Conservation (phyloP, 1,139 yeast genomes). For the Geotrichum reessii region DNA sequence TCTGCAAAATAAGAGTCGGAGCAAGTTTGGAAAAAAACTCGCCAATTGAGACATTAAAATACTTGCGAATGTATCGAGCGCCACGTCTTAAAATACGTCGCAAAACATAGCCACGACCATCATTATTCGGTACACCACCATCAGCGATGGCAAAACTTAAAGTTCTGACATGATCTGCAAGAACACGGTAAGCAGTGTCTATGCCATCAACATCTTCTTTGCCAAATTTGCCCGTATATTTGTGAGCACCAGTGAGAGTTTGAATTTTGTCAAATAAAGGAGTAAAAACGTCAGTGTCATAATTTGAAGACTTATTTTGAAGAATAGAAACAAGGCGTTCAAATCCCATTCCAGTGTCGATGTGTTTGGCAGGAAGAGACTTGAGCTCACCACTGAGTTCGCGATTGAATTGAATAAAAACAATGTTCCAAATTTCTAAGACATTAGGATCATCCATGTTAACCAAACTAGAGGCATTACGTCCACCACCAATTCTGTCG, state of each 20-base stretch:
- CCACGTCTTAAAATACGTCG: constrained; percentile 98
- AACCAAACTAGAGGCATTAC: constrained; percentile 86
- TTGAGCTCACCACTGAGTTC: constrained; percentile 80
- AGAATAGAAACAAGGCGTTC: constrained; percentile 93
- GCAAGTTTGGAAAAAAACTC: constrained; percentile 75
- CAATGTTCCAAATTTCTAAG: constrained; percentile 95
- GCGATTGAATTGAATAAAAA: constrained; percentile 92
- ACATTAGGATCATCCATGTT: constrained; percentile 97
- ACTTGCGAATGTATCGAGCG: constrained; percentile 92
- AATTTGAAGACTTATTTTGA: constrained; percentile 85
- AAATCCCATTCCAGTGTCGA: constrained; percentile 98
- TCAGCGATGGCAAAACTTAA: constrained; percentile 92
- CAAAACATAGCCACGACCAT: constrained; percentile 96
- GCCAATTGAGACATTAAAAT: constrained; percentile 93
- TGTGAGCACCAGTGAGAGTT: constrained; percentile 88
- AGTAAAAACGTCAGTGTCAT: constrained; percentile 92
- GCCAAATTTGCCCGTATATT: constrained; percentile 89
- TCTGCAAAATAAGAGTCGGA: constrained; percentile 88
- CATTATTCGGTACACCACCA: constrained; percentile 98
- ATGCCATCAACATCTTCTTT: constrained; percentile 87
- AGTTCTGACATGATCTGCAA: constrained; percentile 97
- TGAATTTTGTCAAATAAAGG: constrained; percentile 82
- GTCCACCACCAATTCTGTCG: constrained; percentile 97
- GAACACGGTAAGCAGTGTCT: constrained; percentile 95
- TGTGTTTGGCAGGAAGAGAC: constrained; percentile 85